Conservation (phyloP, 768 basidiomycete genomes). For the Tremella fuciformis region DNA sequence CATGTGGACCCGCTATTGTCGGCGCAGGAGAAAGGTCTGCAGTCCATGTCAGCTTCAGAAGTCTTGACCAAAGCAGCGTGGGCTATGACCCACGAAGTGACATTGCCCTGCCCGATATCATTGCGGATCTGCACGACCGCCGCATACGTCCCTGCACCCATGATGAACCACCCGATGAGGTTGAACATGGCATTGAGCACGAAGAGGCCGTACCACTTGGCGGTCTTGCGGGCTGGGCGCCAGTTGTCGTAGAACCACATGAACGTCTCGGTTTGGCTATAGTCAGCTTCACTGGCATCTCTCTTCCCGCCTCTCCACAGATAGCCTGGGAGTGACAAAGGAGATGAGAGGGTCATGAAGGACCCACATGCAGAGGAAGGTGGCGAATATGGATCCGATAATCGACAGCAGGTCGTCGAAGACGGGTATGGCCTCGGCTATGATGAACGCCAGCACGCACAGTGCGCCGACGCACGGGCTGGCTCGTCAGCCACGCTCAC, state of each 20-base stretch:
- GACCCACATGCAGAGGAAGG: slow-evolving; percentile 38
- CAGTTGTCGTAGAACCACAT: slow-evolving; percentile 43
- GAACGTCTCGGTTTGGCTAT: slow-evolving; percentile 4
- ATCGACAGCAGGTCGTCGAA: slow-evolving; percentile 37
- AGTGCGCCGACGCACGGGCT: slow-evolving; percentile 33
- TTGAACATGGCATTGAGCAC: slow-evolving; percentile 20
- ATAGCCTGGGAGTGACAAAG: too few relatives aligned
- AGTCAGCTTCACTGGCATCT: too few relatives aligned
- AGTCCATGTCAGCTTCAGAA: slow-evolving; percentile 11
- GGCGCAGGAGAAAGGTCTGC: slow-evolving; percentile 30
- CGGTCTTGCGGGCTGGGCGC: background rate
- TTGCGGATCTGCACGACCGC: slow-evolving; percentile 17
- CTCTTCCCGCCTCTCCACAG: too few relatives aligned
- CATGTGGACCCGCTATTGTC: slow-evolving; percentile 23
- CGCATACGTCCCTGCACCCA: slow-evolving; percentile 33
- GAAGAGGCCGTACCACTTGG: slow-evolving; percentile 9
- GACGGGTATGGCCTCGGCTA: slow-evolving; percentile 45
- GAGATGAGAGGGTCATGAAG: too few relatives aligned
- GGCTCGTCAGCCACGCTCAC: slow-evolving; percentile 5
- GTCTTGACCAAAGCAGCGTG: background rate
- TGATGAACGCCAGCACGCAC: slow-evolving; percentile 36
- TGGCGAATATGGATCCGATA: slow-evolving; percentile 41
- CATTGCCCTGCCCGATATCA: background rate
- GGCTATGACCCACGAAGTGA: too few relatives aligned
- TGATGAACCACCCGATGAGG: slow-evolving; percentile 25